Evolutionary conservation across 176 grass and related monocot species (phyloP).

Genomic region (Luzula sylvatica): DNA sequence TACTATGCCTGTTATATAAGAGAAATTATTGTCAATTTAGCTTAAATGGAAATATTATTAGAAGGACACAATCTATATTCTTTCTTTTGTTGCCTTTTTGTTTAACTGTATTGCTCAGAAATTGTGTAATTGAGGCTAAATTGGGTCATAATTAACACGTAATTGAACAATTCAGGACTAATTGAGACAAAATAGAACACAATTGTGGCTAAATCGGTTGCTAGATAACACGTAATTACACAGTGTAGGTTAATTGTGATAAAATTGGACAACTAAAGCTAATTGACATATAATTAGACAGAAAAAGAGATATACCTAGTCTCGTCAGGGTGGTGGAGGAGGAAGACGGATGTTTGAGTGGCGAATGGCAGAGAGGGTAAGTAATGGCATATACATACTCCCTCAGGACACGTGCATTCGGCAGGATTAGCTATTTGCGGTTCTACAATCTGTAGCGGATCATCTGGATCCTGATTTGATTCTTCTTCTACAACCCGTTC

Average conservation of each 20-base stretch:
- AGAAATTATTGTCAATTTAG: not conserved
- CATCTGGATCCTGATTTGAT: not conserved
- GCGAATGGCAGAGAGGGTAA: slow-evolving; percentile 11
- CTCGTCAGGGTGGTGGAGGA: slow-evolving; percentile 16
- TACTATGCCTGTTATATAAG: slow-evolving; percentile 12
- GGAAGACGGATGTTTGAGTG: slow-evolving; percentile 5
- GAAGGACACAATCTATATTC: too few relatives aligned
- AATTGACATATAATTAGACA: not conserved
- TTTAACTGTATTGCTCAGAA: too few relatives aligned
- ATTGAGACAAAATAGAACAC: too few relatives aligned
- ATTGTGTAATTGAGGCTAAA: too few relatives aligned
- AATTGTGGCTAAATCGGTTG: too few relatives aligned
- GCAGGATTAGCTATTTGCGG: not conserved
- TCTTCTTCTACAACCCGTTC: not conserved
- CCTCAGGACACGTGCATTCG: slow-evolving; percentile 2
- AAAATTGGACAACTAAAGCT: too few relatives aligned
- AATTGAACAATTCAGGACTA: too few relatives aligned
- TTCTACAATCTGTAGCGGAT: not conserved
- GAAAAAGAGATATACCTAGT: slow-evolving; percentile 4
- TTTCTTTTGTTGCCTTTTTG: too few relatives aligned
- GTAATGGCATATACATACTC: slow-evolving; percentile 11
- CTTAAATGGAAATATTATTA: not conserved
- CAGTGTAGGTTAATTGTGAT: too few relatives aligned
- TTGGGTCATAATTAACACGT: too few relatives aligned
- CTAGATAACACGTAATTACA: too few relatives aligned